These are phyloP conservation scores for Cercospora sp. DNA, from an alignment of 2,329 filamentous ascomycete species.

Conservation along the genomic window DNA sequence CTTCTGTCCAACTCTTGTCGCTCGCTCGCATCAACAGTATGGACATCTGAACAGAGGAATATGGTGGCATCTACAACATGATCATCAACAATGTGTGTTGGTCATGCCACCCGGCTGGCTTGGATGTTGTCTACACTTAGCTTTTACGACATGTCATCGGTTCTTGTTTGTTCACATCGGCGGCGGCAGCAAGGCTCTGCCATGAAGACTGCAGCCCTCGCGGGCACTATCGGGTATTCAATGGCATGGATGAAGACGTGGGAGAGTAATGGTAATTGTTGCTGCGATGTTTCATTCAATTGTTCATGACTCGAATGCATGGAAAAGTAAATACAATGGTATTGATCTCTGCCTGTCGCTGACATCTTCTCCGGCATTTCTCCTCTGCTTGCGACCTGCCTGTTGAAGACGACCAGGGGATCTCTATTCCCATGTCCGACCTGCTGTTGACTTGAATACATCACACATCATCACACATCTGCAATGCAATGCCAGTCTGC, in stretches of 20 bases:
- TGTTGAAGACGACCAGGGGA: neutral
- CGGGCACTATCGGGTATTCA: constrained; percentile 26
- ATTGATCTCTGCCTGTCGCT: constrained; percentile 23
- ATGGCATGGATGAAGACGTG: constrained; percentile 19
- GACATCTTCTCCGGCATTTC: neutral
- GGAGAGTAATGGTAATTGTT: constrained; percentile 33
- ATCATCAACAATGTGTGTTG: constrained; percentile 36
- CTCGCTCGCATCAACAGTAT: constrained; percentile 28
- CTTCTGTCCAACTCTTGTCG: constrained; percentile 23
- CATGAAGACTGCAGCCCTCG: constrained; percentile 33
- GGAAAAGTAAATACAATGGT: constrained; percentile 28
- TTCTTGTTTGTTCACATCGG: constrained; percentile 17
- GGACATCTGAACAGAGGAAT: constrained; percentile 27
- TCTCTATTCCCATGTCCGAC: neutral
- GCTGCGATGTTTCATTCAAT: constrained; percentile 25
- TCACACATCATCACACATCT: neutral
- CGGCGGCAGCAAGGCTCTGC: constrained; percentile 19
- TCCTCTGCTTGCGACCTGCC: neutral
- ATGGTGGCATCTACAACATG: constrained; percentile 31
- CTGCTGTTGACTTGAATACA: neutral
- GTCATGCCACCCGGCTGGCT: constrained; percentile 32
- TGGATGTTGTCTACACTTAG: constrained; percentile 29
- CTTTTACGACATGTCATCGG: constrained; percentile 24
- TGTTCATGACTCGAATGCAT: constrained; percentile 28
- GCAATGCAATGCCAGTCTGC: neutral